Percentiles rank a stretch among this genome's conserved stretches.
These are phyloP conservation scores for Tricholoma flavovirens DNA, from an alignment of 768 basidiomycete species.

Conservation along the genomic window DNA sequence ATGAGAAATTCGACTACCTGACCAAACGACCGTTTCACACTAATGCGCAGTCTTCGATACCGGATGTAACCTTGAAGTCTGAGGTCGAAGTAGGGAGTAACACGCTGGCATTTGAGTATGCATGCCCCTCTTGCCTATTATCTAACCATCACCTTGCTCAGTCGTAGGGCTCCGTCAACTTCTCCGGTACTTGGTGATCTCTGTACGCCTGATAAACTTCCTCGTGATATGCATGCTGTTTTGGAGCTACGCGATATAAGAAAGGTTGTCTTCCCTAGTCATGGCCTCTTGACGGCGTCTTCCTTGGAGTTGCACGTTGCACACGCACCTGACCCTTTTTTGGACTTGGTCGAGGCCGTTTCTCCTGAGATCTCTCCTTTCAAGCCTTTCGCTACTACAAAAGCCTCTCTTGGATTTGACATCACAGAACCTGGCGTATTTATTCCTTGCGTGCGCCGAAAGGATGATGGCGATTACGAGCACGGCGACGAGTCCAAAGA, in stretches of 20 bases:
- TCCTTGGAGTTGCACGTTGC: background rate
- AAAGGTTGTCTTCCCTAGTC: background rate
- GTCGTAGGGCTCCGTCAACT: background rate
- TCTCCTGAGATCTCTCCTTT: background rate
- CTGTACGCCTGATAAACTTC: background rate
- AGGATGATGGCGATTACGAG: background rate
- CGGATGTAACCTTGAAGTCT: background rate
- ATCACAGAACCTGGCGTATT: background rate
- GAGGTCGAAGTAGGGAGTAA: background rate
- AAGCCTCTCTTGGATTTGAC: background rate
- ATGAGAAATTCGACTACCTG: background rate
- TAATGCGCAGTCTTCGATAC: background rate
- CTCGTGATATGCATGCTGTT: background rate
- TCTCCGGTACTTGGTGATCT: no score
- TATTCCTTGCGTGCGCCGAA: background rate
- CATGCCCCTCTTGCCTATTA: background rate
- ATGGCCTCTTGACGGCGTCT: background rate
- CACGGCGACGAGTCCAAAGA: background rate
- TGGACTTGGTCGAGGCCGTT: background rate
- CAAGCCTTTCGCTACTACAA: background rate
- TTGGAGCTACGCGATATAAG: background rate
- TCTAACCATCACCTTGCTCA: background rate
- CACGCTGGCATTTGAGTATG: background rate
- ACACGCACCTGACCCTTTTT: background rate
- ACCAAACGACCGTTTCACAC: background rate